These are phyloP conservation scores for Heterobasidion occidentale DNA, from an alignment of 1,284 basidiomycete genomes.

Conservation along the genomic window DNA sequence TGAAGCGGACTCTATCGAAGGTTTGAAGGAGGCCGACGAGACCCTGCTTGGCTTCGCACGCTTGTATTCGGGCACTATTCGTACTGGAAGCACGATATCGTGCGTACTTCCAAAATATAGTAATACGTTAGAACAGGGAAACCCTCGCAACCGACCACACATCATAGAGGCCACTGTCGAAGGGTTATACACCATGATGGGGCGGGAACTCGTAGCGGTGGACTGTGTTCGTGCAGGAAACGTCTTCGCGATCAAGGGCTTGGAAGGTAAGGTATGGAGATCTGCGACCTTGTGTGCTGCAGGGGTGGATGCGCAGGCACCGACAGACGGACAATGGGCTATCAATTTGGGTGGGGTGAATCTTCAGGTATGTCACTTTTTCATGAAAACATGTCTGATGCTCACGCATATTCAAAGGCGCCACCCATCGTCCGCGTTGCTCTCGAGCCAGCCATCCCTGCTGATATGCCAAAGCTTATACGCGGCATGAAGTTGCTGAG, in stretches of 20 bases:
- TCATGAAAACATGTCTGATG: conserved; percentile 2
- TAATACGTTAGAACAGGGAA: conserved; percentile 50
- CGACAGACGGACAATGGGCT: conserved; percentile 40
- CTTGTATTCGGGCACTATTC: conserved; percentile 85
- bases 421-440: conserved; percentile 95
- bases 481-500: conserved; percentile 85
- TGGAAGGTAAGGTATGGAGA: conserved; percentile 87
- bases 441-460: conserved; percentile 81
- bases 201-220: conserved; percentile 83
- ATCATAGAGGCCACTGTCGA: conserved; percentile 59
- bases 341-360: conserved; percentile 81
- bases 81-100: conserved; percentile 56
- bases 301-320: conserved; percentile 30
- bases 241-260: conserved; percentile 88
- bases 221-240: conserved; percentile 88
- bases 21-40: conserved; percentile 33
- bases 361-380: conserved; percentile 48
- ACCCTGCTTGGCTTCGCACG: conserved; percentile 87
- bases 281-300: conserved; percentile 87
- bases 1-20: conserved; percentile 12
- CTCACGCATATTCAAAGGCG: conserved; percentile 32
- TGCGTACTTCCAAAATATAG: conserved; percentile 91
- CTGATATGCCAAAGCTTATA: conserved; percentile 91
- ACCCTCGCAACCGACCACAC: conserved; percentile 69
- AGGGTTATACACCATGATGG: conserved; percentile 97